These are phyloP conservation scores for Clonostachys rosea DNA, from an alignment of 2,329 filamentous ascomycete species.

Conservation along the genomic window DNA sequence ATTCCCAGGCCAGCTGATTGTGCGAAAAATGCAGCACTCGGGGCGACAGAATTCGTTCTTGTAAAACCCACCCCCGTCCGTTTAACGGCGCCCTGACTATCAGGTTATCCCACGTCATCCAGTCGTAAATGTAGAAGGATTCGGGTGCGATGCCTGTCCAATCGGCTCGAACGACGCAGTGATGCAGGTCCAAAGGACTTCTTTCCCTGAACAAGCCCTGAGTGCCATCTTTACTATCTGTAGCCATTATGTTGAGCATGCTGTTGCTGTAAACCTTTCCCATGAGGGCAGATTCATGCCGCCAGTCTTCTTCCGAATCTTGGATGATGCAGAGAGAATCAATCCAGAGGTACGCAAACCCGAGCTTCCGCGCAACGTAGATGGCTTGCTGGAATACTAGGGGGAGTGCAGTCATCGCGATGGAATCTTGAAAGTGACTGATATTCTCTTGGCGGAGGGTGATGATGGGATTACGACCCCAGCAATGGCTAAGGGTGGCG, in stretches of 20 bases:
- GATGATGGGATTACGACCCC: background rate
- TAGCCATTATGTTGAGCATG: slow-evolving; percentile 13
- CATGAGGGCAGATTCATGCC: slow-evolving; percentile 17
- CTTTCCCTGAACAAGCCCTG: no score
- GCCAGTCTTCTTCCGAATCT: slow-evolving; percentile 13
- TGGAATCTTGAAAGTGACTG: background rate
- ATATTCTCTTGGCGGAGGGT: no score
- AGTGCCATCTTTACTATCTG: background rate
- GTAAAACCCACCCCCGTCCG: slow-evolving; percentile 1
- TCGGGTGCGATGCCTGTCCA: background rate
- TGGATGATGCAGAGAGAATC: slow-evolving; percentile 17
- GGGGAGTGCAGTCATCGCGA: background rate
- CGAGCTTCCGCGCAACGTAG: background rate
- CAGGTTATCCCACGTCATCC: no score
- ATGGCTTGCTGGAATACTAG: background rate
- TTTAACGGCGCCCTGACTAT: no score
- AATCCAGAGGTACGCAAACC: slow-evolving; percentile 15
- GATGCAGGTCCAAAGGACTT: no score
- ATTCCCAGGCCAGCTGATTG: slow-evolving; percentile 5
- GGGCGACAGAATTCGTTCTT: slow-evolving; percentile 2
- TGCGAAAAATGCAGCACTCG: slow-evolving; percentile 1
- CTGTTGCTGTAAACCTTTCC: slow-evolving; percentile 14
- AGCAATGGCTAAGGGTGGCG: background rate
- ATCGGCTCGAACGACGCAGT: background rate
- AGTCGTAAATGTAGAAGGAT: no score